A percentile compares a stretch with the other conserved stretches of the same genome.
These are phyloP conservation scores for Sisymbrium irio DNA, from an alignment of 345 rosid species.

Conservation along the genomic window DNA sequence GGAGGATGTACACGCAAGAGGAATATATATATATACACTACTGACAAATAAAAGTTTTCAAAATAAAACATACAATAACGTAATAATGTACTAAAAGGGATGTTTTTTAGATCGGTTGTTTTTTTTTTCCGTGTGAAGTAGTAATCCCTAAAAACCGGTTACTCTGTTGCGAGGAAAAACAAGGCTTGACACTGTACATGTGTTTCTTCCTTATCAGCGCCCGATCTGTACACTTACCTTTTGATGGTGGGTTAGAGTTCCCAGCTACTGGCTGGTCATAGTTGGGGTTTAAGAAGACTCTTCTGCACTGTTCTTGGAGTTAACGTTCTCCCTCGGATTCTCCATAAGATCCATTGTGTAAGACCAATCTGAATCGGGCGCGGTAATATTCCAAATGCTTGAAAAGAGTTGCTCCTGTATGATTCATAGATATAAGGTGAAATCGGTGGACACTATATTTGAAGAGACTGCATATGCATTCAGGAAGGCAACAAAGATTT, in stretches of 20 bases:
- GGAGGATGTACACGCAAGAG: conserved; percentile 37
- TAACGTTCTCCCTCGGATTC: conserved; percentile 40
- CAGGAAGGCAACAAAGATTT: background rate
- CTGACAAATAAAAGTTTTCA: background rate
- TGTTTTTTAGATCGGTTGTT: background rate
- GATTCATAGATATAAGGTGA: background rate
- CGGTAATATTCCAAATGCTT: conserved; percentile 62
- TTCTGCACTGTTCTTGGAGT: conserved; percentile 34
- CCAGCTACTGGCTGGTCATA: conserved; percentile 28
- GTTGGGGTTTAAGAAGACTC: conserved; percentile 24
- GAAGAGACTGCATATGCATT: background rate
- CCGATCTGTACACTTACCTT: conserved; percentile 56
- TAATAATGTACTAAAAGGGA: conserved; percentile 29
- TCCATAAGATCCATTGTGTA: conserved; percentile 60
- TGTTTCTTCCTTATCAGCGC: conserved; percentile 36
- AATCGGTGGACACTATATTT: background rate
- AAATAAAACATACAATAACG: conserved; percentile 25
- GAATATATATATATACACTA: conserved; percentile 12
- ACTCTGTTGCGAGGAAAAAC: conserved; percentile 36
- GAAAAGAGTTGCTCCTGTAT: conserved; percentile 63
- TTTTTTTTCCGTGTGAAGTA: conserved; percentile 33
- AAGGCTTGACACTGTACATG: conserved; percentile 30
- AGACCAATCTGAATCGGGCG: conserved; percentile 79
- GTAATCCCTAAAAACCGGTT: conserved; percentile 52
- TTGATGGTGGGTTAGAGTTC: conserved; percentile 46